Base-by-base conservation (phyloP, 129 eudicot genomes). In the Lactuca saligna region DNA sequence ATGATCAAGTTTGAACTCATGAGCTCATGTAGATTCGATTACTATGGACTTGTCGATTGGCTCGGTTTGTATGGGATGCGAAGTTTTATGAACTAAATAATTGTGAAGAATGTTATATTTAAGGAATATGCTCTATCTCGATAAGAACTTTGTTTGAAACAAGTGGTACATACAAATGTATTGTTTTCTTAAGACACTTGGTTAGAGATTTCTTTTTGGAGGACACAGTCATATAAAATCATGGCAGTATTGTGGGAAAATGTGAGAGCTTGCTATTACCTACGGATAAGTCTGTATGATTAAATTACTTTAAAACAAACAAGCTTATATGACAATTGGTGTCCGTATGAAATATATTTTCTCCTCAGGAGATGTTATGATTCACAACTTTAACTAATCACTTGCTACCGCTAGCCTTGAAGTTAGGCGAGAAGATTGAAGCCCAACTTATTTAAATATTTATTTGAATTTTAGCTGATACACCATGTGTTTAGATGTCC, bases 51-150 rank as follows among this genome's bases (percentile, higher is more conserved):
- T 57, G 58, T 58, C 6, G 16, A 68, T 68, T 54, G 32, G 51
- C 13, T 37, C 48, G 9, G 25, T 33, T 55, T n/a, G 59, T 56
- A 14, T 34, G 56, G 33, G 34, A 16, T 17, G 5, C 17, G 20
- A n/a, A 25, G 20, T 31, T 38, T 68, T 55, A 57, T 39, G 42
- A n/a, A 65, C 8, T 65, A 31, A 46, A 31, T 49, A 54, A 68
- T 16, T 54, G 11, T 68, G 20, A 39, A 20, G 11, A 13, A 15
- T 3, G 5, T 4, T 63, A 39, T 4, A n/a, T 54, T 5, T 54
- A 46, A 46, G 51, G 15, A 46, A 46, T 46, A 12, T 46, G 51
- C 12, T 46, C 15, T 11, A 46, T 46, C n/a, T 11, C 3, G 51
- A 46, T 11, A 46, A 46, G 15, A 46, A 46, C 15, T 46, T 46